phyloP scores from a whole-genome alignment of 2,329 filamentous ascomycete genomes.

The Pseudogymnoascus sp. region DNA sequence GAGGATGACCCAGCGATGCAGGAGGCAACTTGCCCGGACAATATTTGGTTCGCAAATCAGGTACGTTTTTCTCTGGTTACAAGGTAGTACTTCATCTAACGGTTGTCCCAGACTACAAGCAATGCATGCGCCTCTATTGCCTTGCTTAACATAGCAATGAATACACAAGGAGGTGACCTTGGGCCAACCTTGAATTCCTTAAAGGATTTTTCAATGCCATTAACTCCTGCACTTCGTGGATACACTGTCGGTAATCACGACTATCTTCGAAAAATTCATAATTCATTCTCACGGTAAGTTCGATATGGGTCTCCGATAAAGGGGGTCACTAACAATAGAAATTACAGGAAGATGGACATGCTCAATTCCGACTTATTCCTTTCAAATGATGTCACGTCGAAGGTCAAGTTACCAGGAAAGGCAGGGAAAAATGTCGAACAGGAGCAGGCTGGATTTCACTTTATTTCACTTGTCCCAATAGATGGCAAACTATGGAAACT shows the following conservation, averaged over 20 bases:
- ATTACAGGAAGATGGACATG: slow-evolving; percentile 61
- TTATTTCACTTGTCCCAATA: slow-evolving; percentile 78
- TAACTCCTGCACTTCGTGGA: slow-evolving; percentile 68
- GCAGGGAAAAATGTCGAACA: slow-evolving; percentile 61
- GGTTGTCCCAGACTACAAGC: slow-evolving; percentile 52
- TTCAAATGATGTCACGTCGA: slow-evolving; percentile 43
- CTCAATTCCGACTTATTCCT: slow-evolving; percentile 62
- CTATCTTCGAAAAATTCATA: slow-evolving; percentile 76
- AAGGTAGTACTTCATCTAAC: slow-evolving; percentile 1
- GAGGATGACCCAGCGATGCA: slow-evolving; percentile 44
- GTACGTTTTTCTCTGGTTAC: slow-evolving; percentile 34
- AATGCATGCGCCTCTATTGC: slow-evolving; percentile 93
- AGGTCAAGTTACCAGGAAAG: slow-evolving; percentile 54
- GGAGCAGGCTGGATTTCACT: slow-evolving; percentile 69
- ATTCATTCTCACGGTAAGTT: slow-evolving; percentile 68
- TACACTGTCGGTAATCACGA: slow-evolving; percentile 65
- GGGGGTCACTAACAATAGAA: slow-evolving; percentile 10
- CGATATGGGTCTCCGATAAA: not conserved
- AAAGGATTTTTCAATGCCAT: slow-evolving; percentile 59
- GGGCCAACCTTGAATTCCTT: slow-evolving; percentile 65
- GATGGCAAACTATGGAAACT: slow-evolving; percentile 76
- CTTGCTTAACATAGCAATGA: slow-evolving; percentile 89
- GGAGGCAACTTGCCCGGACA: slow-evolving; percentile 48
- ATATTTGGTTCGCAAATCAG: slow-evolving; percentile 93
- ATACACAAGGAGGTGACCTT: slow-evolving; percentile 57